These are phyloP conservation scores for Parastagonospora avenae DNA, from an alignment of 2,329 filamentous ascomycete genomes.

Conservation along the genomic window DNA sequence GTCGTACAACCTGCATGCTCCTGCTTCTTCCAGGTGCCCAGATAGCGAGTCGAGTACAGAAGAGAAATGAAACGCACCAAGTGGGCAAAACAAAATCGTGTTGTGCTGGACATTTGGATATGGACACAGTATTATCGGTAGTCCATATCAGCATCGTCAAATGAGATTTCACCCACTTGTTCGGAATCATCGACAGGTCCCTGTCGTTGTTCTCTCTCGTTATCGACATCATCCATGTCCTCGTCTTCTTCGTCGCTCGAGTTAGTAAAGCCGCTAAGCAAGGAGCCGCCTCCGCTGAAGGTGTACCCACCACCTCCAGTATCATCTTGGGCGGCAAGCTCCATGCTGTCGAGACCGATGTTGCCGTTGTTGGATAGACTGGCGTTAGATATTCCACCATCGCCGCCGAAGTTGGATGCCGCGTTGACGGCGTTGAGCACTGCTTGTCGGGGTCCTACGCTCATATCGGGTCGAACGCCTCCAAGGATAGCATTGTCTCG, in stretches of 20 bases:
- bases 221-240: conserved; percentile 84
- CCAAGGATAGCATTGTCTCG: conserved; percentile 98
- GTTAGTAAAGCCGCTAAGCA: conserved; percentile 90
- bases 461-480: conserved; percentile 89
- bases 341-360: conserved; percentile 65
- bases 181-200: conserved; percentile 60
- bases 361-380: conserved; percentile 71
- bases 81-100: conserved; percentile 38
- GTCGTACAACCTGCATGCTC: too few species aligned
- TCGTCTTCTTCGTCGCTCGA: conserved; percentile 97
- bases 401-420: conserved; percentile 60
- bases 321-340: conserved; percentile 66
- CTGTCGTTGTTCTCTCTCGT: conserved; percentile 60
- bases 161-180: conserved; percentile 70
- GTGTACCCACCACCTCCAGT: conserved; percentile 76
- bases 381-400: conserved; percentile 69
- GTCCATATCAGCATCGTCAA: conserved; percentile 66
- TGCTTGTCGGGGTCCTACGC: conserved; percentile 76
- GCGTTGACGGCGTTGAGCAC: conserved; percentile 65
- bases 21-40: too few species aligned
- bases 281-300: conserved; percentile 72
- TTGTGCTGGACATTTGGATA: conserved; percentile 27
- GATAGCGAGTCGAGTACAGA: conserved; percentile 5
- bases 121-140: conserved; percentile 54
- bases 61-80: conserved; percentile 46